Conservation (phyloP, 1,284 basidiomycete species). For the Leccinum griseonigrum region DNA sequence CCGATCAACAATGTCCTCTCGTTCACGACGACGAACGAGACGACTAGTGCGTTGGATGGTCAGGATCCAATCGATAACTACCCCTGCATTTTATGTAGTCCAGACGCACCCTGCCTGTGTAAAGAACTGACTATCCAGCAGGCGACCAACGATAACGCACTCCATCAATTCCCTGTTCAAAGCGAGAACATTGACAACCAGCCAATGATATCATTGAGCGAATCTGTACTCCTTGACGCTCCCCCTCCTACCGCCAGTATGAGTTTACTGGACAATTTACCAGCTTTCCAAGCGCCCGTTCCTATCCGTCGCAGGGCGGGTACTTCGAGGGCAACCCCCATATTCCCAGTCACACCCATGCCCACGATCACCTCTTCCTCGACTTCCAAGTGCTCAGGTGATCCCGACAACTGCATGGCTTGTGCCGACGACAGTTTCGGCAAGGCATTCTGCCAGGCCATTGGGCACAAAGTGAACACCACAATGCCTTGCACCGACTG, state of each 20-base stretch:
- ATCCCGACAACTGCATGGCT: conserved; percentile 69
- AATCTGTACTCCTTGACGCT: conserved; percentile 14
- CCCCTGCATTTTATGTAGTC: conserved; percentile 69
- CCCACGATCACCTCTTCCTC: conserved; percentile 18
- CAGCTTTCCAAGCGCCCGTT: conserved; percentile 73
- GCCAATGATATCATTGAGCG: conserved; percentile 26
- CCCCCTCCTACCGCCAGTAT: conserved; percentile 19
- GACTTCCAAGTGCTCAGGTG: conserved; percentile 47
- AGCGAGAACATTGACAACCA: conserved; percentile 19
- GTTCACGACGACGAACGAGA: conserved; percentile 25
- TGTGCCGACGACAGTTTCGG: conserved; percentile 82
- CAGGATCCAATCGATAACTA: conserved; percentile 32
- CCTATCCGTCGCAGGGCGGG: conserved; percentile 61
- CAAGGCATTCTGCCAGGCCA: conserved; percentile 81
- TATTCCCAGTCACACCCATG: conserved; percentile 49
- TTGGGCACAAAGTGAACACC: conserved; percentile 57
- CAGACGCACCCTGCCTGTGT: conserved; percentile 71
- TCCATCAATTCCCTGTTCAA: conserved; percentile 14
- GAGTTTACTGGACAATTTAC: conserved; percentile 73
- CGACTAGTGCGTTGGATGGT: conserved; percentile 23
- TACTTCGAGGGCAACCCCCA: conserved; percentile 39
- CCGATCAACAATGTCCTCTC: conserved; percentile 35
- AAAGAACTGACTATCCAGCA: conserved; percentile 58
- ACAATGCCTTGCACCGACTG: conserved; percentile 53
- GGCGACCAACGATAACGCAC: conserved; percentile 20